phyloP scores from a whole-genome alignment of 331 rosid genomes.

The Ulmus americana region DNA sequence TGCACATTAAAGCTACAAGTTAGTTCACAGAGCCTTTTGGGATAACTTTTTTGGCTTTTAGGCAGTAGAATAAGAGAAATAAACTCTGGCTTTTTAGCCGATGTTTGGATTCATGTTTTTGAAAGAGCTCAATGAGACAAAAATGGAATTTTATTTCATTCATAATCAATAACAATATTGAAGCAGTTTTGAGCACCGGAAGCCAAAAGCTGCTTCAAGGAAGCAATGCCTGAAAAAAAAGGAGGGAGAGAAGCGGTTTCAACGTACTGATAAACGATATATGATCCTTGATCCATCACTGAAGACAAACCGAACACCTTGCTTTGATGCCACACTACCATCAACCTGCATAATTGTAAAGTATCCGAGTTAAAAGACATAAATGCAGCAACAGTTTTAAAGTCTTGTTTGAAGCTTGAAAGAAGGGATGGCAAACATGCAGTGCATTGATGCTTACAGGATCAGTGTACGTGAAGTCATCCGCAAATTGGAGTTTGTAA shows the following conservation, averaged over 20 bases:
- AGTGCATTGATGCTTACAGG: constrained; percentile 51
- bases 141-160: no score
- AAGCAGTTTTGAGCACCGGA: background rate
- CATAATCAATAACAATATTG: background rate
- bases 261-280: constrained; percentile 82
- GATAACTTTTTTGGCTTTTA: no score
- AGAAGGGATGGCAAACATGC: constrained; percentile 13
- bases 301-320: constrained; percentile 89
- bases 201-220: no score
- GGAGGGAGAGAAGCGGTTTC: background rate
- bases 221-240: background rate
- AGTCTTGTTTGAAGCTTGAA: constrained; percentile 10
- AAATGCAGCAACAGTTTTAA: constrained; percentile 3
- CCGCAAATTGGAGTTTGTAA: constrained; percentile 76
- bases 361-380: constrained; percentile 8
- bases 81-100: no score
- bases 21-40: background rate
- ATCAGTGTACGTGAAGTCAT: constrained; percentile 79
- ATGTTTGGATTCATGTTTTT: no score
- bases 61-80: no score
- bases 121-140: no score
- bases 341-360: constrained; percentile 53
- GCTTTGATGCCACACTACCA: constrained; percentile 79
- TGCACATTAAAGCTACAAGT: constrained; percentile 26
- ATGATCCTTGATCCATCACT: constrained; percentile 96